Conservation (phyloP, 2,329 filamentous ascomycete genomes). For the Aciculosporium take region DNA sequence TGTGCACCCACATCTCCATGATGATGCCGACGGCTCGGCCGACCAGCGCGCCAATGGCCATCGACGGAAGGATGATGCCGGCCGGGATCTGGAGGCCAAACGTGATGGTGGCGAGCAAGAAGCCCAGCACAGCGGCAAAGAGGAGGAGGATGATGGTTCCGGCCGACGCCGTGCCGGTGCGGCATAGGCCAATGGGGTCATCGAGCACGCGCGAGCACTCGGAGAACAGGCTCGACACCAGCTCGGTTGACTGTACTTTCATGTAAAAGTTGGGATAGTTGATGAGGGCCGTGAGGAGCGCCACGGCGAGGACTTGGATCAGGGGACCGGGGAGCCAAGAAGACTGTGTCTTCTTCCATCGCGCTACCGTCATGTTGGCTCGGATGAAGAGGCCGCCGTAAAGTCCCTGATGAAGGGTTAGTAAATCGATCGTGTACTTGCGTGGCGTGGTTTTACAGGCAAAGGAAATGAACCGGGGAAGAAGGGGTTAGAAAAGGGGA, state of each 20-base stretch:
- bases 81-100: conserved; percentile 92
- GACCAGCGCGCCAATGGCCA: conserved; percentile 85
- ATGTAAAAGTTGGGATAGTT: conserved; percentile 97
- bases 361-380: conserved; percentile 73
- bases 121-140: conserved; percentile 68
- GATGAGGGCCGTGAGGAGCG: conserved; percentile 70
- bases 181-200: conserved; percentile 83
- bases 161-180: conserved; percentile 67
- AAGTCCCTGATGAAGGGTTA: conserved; percentile 41
- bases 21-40: conserved; percentile 81
- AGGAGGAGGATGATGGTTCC: conserved; percentile 72
- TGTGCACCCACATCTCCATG: conserved; percentile 75
- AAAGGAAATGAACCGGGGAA: not conserved
- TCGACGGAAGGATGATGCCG: conserved; percentile 88
- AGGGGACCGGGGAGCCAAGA: conserved; percentile 59
- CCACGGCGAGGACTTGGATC: conserved; percentile 64
- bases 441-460: not conserved
- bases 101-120: conserved; percentile 72
- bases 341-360: conserved; percentile 55
- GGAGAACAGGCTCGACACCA: conserved; percentile 82
- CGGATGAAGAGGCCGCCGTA: conserved; percentile 94
- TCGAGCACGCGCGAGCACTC: conserved; percentile 74
- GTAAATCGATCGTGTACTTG: not conserved
- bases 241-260: conserved; percentile 79
- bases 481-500: not conserved